phyloP scores from a whole-genome alignment of 192 early-diverging fungal genomes.

The Linnemannia hyalina region DNA sequence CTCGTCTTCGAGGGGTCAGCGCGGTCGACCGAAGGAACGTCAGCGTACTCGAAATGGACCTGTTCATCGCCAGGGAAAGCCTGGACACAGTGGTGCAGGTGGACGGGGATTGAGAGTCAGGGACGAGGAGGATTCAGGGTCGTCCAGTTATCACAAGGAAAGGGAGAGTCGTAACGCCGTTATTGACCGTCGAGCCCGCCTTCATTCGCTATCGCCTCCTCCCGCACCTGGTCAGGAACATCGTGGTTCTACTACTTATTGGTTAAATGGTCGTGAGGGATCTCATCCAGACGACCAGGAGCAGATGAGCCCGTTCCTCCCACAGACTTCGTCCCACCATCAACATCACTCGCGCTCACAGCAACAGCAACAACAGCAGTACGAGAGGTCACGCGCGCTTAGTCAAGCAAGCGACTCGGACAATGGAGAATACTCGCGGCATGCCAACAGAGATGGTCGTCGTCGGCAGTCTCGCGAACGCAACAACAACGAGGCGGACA shows the following conservation, averaged over 20 bases:
- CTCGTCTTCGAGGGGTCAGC: not conserved
- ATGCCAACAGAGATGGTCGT: not conserved
- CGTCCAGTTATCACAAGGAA: not conserved
- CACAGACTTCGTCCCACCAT: not conserved
- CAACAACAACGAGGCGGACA: slow-evolving; percentile 11
- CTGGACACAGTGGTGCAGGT: not conserved
- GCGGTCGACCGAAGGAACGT: slow-evolving; percentile 12
- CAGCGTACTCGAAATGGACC: slow-evolving; percentile 13
- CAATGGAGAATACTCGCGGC: slow-evolving; percentile 8
- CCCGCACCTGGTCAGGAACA: slow-evolving; percentile 23
- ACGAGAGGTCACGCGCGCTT: slow-evolving; percentile 1
- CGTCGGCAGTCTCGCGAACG: slow-evolving; percentile 20
- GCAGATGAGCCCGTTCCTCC: not conserved
- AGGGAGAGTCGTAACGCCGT: not conserved
- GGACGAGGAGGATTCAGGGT: not conserved
- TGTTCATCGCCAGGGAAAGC: not conserved
- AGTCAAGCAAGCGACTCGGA: slow-evolving; percentile 26
- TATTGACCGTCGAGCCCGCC: slow-evolving; percentile 6
- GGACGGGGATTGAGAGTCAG: not conserved
- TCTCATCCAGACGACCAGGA: slow-evolving; percentile 21
- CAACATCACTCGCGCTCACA: not conserved
- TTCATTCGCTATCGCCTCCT: slow-evolving; percentile 42
- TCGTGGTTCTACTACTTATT: slow-evolving; percentile 7
- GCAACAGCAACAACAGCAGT: slow-evolving; percentile 17
- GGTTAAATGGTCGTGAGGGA: slow-evolving; percentile 14